phyloP scores from a whole-genome alignment of 257 asterid genomes.

The Fraxinus americana region DNA sequence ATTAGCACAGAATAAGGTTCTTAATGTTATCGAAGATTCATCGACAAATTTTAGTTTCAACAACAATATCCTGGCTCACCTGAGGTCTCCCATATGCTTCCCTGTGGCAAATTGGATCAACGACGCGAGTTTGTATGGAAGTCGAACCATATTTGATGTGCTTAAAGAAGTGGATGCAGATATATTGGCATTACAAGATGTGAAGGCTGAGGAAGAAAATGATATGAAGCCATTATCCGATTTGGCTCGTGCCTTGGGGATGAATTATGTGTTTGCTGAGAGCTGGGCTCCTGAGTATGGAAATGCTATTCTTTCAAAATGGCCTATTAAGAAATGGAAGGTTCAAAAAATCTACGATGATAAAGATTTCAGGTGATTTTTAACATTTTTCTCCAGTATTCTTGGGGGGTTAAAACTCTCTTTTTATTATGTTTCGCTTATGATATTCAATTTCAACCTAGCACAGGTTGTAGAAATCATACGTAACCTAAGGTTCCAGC shows the following conservation, averaged over 20 bases:
- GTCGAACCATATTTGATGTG: constrained; percentile 57
- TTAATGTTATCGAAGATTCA: constrained; percentile 40
- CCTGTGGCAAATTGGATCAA: constrained; percentile 58
- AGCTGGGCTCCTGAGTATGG: constrained; percentile 99
- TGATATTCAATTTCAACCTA: too few species aligned
- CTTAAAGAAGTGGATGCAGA: constrained; percentile 88
- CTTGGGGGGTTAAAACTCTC: background rate
- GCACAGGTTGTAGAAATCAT: too few species aligned
- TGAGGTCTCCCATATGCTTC: constrained; percentile 85
- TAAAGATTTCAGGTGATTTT: constrained; percentile 72
- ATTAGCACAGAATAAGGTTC: constrained; percentile 52
- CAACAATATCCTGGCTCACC: constrained; percentile 37
- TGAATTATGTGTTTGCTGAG: constrained; percentile 89
- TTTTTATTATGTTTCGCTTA: too few species aligned
- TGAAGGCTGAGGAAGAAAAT: constrained; percentile 87
- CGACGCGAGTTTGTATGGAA: constrained; percentile 42
- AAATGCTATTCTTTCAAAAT: constrained; percentile 80
- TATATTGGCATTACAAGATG: constrained; percentile 82
- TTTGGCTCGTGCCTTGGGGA: constrained; percentile 79
- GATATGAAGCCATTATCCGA: constrained; percentile 85
- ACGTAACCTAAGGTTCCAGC: too few species aligned
- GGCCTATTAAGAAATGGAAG: constrained; percentile 86
- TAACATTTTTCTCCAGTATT: background rate
- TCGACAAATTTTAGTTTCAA: constrained; percentile 27
- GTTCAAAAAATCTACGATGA: constrained; percentile 79